Evolutionary conservation across 768 basidiomycete genomes (phyloP).

Genomic region (Termitomyces titanicus): DNA sequence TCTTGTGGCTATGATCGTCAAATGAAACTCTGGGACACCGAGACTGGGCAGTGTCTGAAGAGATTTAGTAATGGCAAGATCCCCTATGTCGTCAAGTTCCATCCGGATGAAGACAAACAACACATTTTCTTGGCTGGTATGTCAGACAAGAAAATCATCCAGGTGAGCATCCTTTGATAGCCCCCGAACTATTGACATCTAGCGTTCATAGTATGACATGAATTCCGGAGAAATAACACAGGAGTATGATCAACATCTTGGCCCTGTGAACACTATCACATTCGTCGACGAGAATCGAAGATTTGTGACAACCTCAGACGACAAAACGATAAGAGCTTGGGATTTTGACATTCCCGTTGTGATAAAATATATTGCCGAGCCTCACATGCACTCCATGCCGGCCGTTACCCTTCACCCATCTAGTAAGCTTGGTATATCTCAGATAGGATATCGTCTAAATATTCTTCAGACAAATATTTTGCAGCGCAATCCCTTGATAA

Average conservation of each 20-base stretch:
- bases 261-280: slow-evolving; percentile 97
- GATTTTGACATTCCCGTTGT: slow-evolving; percentile 99
- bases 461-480: slow-evolving; percentile 78
- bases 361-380: slow-evolving; percentile 99
- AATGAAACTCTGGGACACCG: slow-evolving; percentile 99
- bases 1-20: slow-evolving; percentile 94
- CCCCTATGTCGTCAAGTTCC: slow-evolving; percentile 92
- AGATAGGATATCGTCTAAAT: slow-evolving; percentile 7
- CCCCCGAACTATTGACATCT: neutral
- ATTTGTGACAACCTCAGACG: slow-evolving; percentile 97
- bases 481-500: slow-evolving; percentile 98
- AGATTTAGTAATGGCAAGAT: slow-evolving; percentile 98
- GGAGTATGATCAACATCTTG: slow-evolving; percentile 98
- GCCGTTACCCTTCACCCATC: slow-evolving; percentile 95
- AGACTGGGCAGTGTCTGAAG: slow-evolving; percentile 96
- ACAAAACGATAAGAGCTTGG: slow-evolving; percentile 99
- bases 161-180: slow-evolving; percentile 47
- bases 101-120: slow-evolving; percentile 95
- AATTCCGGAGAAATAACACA: slow-evolving; percentile 94
- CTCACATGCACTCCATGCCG: slow-evolving; percentile 99
- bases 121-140: slow-evolving; percentile 96
- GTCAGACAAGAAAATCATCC: slow-evolving; percentile 99
- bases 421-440: slow-evolving; percentile 51
- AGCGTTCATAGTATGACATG: slow-evolving; percentile 81
- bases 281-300: slow-evolving; percentile 98